Evolutionary conservation across 2,329 filamentous ascomycete genomes (phyloP).

Genomic region (Coniella vitis): DNA sequence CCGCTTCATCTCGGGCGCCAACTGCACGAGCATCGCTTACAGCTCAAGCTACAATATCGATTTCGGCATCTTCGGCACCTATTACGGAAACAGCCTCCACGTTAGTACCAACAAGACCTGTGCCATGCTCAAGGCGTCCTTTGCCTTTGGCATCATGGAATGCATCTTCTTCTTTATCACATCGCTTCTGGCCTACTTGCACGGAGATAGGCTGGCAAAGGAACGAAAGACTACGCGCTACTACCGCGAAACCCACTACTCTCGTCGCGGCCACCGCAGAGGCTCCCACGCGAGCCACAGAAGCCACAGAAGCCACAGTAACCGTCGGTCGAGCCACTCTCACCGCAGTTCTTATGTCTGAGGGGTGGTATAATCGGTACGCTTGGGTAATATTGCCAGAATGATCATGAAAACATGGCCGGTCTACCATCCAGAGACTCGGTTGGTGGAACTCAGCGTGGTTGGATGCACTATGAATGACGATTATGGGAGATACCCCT

Average conservation of each 20-base stretch:
- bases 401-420: too few relatives aligned
- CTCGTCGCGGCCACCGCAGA: slow-evolving; percentile 37
- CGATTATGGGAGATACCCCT: not conserved
- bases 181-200: slow-evolving; percentile 59
- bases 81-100: slow-evolving; percentile 43
- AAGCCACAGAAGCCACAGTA: slow-evolving; percentile 32
- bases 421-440: too few relatives aligned
- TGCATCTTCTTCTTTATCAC: slow-evolving; percentile 74
- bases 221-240: slow-evolving; percentile 27
- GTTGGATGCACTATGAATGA: not conserved
- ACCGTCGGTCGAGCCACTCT: slow-evolving; percentile 36
- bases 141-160: slow-evolving; percentile 88
- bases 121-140: slow-evolving; percentile 85
- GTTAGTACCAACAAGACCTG: slow-evolving; percentile 67
- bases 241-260: slow-evolving; percentile 41
- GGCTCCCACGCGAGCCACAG: slow-evolving; percentile 34
- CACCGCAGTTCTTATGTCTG: slow-evolving; percentile 47
- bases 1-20: slow-evolving; percentile 50
- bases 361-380: not conserved
- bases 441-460: not conserved
- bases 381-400: not conserved
- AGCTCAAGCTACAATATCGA: slow-evolving; percentile 46
- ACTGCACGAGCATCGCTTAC: slow-evolving; percentile 58
- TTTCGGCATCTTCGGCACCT: slow-evolving; percentile 56
- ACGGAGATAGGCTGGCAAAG: slow-evolving; percentile 38